Evolutionary conservation across 1,284 basidiomycete genomes (phyloP).

Genomic region (Sporisorium reilianum): DNA sequence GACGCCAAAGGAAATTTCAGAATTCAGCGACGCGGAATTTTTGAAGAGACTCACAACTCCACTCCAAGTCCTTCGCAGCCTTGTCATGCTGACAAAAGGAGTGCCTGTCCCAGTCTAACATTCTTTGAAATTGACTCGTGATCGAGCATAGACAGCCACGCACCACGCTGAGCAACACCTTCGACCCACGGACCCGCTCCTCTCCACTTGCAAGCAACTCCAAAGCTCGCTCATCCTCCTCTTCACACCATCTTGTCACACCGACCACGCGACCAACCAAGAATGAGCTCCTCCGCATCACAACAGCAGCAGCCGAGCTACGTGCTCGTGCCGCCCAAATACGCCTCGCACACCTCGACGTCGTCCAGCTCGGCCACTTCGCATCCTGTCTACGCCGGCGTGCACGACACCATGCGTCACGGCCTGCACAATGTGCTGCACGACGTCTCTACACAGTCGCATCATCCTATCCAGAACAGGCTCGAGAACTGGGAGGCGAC

Average conservation of each 20-base stretch:
- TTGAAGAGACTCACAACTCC: conserved; percentile 14
- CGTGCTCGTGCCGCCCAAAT: conserved; percentile 51
- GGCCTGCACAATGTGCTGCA: conserved; percentile 57
- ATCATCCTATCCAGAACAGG: conserved; percentile 66
- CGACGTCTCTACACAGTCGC: conserved; percentile 46
- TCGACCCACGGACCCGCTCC: conserved; percentile 30
- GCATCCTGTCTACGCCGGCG: conserved; percentile 60
- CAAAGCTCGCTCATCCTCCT: not conserved
- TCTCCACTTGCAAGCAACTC: too few relatives aligned
- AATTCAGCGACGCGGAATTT: conserved; percentile 13
- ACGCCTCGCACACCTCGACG: conserved; percentile 34
- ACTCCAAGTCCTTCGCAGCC: conserved; percentile 2
- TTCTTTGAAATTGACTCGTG: conserved; percentile 6
- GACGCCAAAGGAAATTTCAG: not conserved
- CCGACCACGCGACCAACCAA: not conserved
- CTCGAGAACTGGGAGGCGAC: conserved; percentile 82
- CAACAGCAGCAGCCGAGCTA: conserved; percentile 41
- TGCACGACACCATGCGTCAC: conserved; percentile 66
- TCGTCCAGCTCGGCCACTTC: conserved; percentile 50
- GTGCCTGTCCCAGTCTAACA: conserved; percentile 9
- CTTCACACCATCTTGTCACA: not conserved
- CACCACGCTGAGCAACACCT: conserved; percentile 6
- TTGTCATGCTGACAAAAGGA: conserved; percentile 10
- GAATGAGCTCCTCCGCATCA: conserved; percentile 28
- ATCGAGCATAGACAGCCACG: conserved; percentile 21